Conservation (phyloP, 139 green algal species). For the Pedinophyceae sp. region DNA sequence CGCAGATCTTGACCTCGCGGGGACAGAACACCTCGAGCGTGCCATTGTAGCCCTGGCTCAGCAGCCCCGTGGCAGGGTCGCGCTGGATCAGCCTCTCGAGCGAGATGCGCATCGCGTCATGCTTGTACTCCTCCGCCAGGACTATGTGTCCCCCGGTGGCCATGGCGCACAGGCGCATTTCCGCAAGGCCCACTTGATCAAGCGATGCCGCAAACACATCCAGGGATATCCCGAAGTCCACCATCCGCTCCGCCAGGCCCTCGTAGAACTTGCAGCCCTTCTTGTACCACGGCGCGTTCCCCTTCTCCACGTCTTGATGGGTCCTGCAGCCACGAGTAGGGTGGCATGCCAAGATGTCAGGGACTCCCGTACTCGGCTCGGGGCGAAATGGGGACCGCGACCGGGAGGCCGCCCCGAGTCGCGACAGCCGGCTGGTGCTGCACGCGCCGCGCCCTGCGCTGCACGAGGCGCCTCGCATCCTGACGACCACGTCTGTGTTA, state of each 20-base stretch:
- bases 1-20: constrained; percentile 17
- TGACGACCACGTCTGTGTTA: too few species aligned
- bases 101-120: constrained; percentile 28
- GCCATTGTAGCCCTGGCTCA: constrained; percentile 19
- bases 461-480: too few species aligned
- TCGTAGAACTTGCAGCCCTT: constrained; percentile 20
- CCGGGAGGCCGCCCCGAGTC: too few species aligned
- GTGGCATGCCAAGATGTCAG: too few species aligned
- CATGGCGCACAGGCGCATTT: constrained; percentile 19
- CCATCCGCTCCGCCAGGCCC: constrained; percentile 18
- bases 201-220: constrained; percentile 45
- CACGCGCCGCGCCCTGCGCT: too few species aligned
- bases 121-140: constrained; percentile 35
- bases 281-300: constrained; percentile 7
- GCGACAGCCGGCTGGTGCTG: too few species aligned
- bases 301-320: constrained; percentile 3
- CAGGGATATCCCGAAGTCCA: constrained; percentile 12
- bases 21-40: constrained; percentile 25
- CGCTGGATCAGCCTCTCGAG: constrained; percentile 22
- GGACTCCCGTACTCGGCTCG: too few species aligned
- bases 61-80: constrained; percentile 6
- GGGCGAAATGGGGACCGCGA: too few species aligned
- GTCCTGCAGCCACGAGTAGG: constrained; percentile 1
- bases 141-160: constrained; percentile 38
- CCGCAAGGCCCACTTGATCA: constrained; percentile 39